Base-by-base conservation (phyloP, 2,329 filamentous ascomycete genomes). In the Ophiostoma ulmi region DNA sequence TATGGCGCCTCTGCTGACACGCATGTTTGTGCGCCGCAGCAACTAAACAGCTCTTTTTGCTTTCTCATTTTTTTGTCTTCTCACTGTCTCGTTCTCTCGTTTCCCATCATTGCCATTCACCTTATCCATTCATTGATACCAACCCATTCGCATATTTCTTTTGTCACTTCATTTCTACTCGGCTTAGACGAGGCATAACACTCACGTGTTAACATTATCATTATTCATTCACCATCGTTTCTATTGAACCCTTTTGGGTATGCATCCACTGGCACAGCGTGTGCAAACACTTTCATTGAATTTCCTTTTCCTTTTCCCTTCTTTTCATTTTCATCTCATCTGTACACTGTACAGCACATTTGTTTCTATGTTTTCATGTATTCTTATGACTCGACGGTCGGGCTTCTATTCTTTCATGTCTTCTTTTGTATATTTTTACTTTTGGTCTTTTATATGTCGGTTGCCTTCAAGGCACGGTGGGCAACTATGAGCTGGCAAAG, bases 21-120 rank as follows among this genome's bases (percentile, higher is more conserved):
- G 73, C 8, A 74, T 74, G 73, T 74, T 74, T 74, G 72, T 74
- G n/a, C 73, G 73, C 17, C 73, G 73, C 4, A 74, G 72, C 52
- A 69, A 73, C 55, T 74, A 44, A 68, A 58, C 14, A 48, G 1
- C 41, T 7, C 17, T 31, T 35, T 41, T 17, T 39, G 4, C 22
- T 22, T 64, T 35, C 31, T 4, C 31, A 36, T 10, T 10, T 58
- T 44, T 4, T 52, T 38, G 6, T 58, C 48, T 55, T 38, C 3
- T n/a, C 20, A n/a, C 39, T 44, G 58, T 66, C 36, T 35, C 48
- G 41, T 44, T 48, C n/a, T 26, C 52, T 58, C 2, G 3, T 67
- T 67, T 67, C 36, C 6, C 58, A 35, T 35, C 8, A 17, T 35
- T 35, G 26, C 3, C 58, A 63, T 63, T 63, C 58, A 63, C 58